A percentile compares a stretch with the other conserved stretches of the same genome.
phyloP scores from a whole-genome alignment of 805 yeast species.

The Ogataea degrootiae region DNA sequence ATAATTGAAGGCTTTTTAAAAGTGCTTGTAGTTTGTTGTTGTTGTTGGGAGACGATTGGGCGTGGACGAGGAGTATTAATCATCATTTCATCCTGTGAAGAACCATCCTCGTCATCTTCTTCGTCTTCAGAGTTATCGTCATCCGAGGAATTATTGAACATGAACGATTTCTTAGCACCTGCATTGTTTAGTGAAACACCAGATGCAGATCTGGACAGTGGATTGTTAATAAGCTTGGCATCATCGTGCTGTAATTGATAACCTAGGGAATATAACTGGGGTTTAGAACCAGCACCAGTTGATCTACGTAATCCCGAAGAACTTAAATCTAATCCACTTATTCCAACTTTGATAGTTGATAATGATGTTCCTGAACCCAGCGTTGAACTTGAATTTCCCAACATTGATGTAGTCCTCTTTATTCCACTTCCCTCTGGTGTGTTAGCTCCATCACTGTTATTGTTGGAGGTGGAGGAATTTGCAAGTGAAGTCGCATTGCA shows the following conservation, averaged over 20 bases:
- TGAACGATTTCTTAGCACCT: conserved; percentile 27
- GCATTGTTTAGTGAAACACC: conserved; percentile 1
- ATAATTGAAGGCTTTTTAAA: too few relatives aligned
- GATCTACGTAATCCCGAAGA: conserved; percentile 25
- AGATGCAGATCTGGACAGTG: conserved; percentile 6
- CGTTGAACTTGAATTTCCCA: conserved; percentile 15
- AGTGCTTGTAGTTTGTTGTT: too few relatives aligned
- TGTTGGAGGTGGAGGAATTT: not conserved
- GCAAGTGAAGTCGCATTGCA: not conserved
- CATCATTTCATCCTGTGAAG: conserved; percentile 12
- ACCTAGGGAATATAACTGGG: conserved; percentile 24
- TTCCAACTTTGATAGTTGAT: conserved; percentile 28
- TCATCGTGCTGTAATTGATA: conserved; percentile 33
- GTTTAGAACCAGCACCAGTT: conserved; percentile 27
- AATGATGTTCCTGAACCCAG: conserved; percentile 12
- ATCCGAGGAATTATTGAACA: conserved; percentile 32
- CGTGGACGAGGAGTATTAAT: conserved; percentile 14
- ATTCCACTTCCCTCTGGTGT: conserved; percentile 5
- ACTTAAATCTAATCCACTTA: conserved; percentile 28
- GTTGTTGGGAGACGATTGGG: not conserved
- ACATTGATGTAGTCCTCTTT: conserved; percentile 6
- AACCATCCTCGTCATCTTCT: conserved; percentile 12
- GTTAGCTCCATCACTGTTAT: not conserved
- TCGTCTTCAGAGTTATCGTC: conserved; percentile 22
- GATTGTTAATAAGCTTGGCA: conserved; percentile 4